Percentiles rank a stretch among this genome's conserved stretches.
Conservation (phyloP, 345 rosid species). For the Linum lewisii region DNA sequence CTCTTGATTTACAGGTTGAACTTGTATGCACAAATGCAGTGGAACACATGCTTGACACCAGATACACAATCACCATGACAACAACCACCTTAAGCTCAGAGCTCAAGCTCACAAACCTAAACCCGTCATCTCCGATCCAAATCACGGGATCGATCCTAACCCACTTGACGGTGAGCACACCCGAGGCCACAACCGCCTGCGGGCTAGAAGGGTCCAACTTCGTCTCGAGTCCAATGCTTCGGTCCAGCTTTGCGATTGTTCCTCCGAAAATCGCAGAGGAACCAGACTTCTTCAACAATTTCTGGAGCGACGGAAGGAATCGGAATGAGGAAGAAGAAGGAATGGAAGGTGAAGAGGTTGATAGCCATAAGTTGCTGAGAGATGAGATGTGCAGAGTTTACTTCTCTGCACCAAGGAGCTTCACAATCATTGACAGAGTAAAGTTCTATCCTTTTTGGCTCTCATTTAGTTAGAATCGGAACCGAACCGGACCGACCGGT, state of each 20-base stretch:
- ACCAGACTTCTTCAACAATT: too few species aligned
- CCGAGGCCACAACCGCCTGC: constrained; percentile 68
- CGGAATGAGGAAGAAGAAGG: constrained; percentile 20
- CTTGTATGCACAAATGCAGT: constrained; percentile 36
- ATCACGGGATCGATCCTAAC: constrained; percentile 45
- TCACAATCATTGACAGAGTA: constrained; percentile 78
- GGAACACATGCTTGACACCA: constrained; percentile 37
- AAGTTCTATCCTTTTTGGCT: neutral
- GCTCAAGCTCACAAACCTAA: constrained; percentile 39
- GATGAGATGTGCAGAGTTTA: constrained; percentile 71
- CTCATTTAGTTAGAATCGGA: too few species aligned
- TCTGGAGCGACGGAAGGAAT: constrained; percentile 6
- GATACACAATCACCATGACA: constrained; percentile 38
- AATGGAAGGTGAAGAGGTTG: constrained; percentile 52
- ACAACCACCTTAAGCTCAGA: constrained; percentile 49
- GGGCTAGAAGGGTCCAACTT: constrained; percentile 66
- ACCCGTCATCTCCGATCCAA: constrained; percentile 24
- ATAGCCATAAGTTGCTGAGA: constrained; percentile 49
- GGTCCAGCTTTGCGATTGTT: constrained; percentile 31
- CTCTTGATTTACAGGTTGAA: constrained; percentile 41
- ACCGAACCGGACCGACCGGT: too few species aligned
- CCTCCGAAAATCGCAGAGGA: constrained; percentile 22
- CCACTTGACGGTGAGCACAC: constrained; percentile 77
- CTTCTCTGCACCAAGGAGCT: constrained; percentile 55
- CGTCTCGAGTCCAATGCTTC: constrained; percentile 28